Conservation (phyloP, 1,284 basidiomycete genomes). For the Ganoderma resinaceum region DNA sequence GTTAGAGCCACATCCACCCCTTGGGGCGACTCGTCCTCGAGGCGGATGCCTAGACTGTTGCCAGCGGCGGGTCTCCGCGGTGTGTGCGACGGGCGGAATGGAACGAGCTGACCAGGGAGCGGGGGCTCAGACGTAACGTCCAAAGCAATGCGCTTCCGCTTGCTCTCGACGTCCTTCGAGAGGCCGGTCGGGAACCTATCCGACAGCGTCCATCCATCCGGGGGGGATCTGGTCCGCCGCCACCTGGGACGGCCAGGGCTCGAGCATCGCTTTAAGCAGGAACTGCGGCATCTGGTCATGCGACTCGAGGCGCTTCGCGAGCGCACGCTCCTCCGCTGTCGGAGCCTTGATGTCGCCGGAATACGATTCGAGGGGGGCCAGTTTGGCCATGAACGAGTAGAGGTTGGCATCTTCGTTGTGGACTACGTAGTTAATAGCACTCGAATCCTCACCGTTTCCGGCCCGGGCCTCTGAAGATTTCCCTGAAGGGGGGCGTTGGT, state of each 20-base stretch:
- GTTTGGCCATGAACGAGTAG: no score
- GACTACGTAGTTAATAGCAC: no score
- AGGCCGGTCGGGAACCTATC: not conserved
- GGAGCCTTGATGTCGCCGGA: no score
- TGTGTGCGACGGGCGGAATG: not conserved
- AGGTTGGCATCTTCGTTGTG: no score
- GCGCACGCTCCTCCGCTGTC: not conserved
- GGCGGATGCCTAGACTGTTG: not conserved
- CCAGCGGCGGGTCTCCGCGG: not conserved
- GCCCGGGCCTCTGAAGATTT: no score
- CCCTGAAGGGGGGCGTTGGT: no score
- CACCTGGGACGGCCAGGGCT: not conserved
- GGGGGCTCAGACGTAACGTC: no score
- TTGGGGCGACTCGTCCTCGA: not conserved
- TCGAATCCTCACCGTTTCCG: no score
- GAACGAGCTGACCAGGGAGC: not conserved
- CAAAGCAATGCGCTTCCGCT: not conserved
- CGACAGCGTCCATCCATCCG: not conserved
- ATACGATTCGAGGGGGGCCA: no score
- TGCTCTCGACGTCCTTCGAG: not conserved
- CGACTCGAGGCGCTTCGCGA: not conserved
- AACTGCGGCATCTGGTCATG: not conserved
- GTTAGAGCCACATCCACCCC: not conserved
- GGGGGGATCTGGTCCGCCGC: not conserved
- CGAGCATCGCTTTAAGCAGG: no score